Base-by-base conservation (phyloP, 83 land plant species). In the Thuja plicata region DNA sequence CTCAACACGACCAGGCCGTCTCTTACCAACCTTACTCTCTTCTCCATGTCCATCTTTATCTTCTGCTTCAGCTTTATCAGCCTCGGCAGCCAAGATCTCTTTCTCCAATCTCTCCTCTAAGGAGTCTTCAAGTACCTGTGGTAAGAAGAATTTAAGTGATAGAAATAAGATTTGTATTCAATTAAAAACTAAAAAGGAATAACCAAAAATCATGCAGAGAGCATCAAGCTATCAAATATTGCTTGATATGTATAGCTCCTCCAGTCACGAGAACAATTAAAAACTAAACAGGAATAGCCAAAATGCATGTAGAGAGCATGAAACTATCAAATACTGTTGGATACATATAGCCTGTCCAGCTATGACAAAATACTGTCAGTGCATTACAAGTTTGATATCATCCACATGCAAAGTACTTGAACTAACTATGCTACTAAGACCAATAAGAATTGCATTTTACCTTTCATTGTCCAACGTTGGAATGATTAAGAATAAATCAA, bases 111-210 rank as follows among this genome's bases (percentile, higher is more conserved):
- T 97, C 10, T 97, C 99, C 82, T 97, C 99, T 35, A 98, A 87
- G 62, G 99, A 97, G 90, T 96, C 99, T 90, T 98, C 98, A 87
- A 97, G 97, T 62, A 95, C 90, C 98, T 97, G 89, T 27, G 46
- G 46, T 8, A 82, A 27, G n/a, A 82, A 82, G 34, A 8, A 82
- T 82, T 80, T 27, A 82, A 8, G 52, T 8, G 13, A 82, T 41
- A 3, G 34, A 27, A 81, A 43, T 43, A 45, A 11, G 85, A 43
- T 82, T 24, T 45, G 0, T 16, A 8, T 45, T 3, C 12, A 82
- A 2, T 46, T 43, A 43, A 81, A 43, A 43, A 45, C 54, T 17
- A 27, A 24, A 82, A 0, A 81, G n/a, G 15, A 81, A 45, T 21
- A 24, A 45, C 2, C 19, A 81, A 81, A 81, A 80, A 21, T 15